Base-by-base conservation (phyloP, 805 yeast species). In the Ogataea glucozyma region DNA sequence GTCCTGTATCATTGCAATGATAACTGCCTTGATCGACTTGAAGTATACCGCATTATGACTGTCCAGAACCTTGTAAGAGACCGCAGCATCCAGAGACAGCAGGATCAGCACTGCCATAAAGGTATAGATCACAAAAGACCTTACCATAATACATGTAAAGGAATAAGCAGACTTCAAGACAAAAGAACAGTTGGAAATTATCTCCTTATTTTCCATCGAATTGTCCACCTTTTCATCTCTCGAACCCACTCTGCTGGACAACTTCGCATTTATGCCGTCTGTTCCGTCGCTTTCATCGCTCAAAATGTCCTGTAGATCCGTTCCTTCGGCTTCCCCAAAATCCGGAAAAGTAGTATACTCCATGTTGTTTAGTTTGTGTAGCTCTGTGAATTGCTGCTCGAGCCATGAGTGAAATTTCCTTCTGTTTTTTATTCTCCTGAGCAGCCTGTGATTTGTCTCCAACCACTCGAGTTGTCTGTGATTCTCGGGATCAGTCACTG, bases 391-490 rank as follows among this genome's bases (percentile, higher is more conserved):
- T 18, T 53, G 54, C 12, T 40, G 35, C 10, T 37, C 41, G 12
- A 55, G 35, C 58, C 58, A 55, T 14, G 45, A 20, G 38, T 17
- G 26, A 35, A 53, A 46, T 1, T 46, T 46, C 4, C 47, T 37
- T 5, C 45, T 31, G 13, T 39, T 48, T 24, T 41, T 40, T 30
- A 52, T 40, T 2, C 16, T 8, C 20, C 19, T 35, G n/a, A 54
- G 44, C 27, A 31, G 40, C 3, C 26, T 17, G 7, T 41, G 33
- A 21, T 44, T 35, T 12, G 23, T 22, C 6, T 32, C 21, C 17
- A 54, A 26, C 58, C 58, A 54, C 19, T 49, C 31, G 10, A 47
- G 39, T 40, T 54, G 58, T 11, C 6, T 14, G 2, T 17, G n/a
- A 40, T 54, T 49, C 18, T 35, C 20, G 9, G 43, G 39, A 1